phyloP scores from a whole-genome alignment of 495 filamentous ascomycete genomes.

The Hypoxylon lienhwacheense region DNA sequence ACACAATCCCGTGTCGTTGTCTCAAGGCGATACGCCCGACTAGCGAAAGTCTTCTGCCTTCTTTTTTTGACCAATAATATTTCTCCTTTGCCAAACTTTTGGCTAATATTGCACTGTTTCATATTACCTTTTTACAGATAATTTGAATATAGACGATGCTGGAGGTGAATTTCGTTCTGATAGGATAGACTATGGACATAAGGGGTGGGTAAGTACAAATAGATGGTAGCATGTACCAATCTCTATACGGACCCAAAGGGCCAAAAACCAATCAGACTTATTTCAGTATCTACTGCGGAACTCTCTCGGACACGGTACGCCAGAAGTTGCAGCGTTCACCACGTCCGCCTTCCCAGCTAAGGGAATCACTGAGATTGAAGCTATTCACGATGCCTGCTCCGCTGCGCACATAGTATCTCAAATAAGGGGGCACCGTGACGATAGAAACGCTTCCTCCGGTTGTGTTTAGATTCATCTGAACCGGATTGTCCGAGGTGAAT shows the following conservation, averaged over 20 bases:
- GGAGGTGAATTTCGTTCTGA: too few species aligned
- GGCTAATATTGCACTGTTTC: too few species aligned
- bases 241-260: background rate
- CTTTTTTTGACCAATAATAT: background rate
- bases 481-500: constrained; percentile 41
- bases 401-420: constrained; percentile 38
- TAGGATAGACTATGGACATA: too few species aligned
- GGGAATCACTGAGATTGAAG: constrained; percentile 52
- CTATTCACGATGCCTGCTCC: constrained; percentile 50
- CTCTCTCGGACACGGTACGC: constrained; percentile 24
- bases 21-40: constrained; percentile 18
- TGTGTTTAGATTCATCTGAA: constrained; percentile 56
- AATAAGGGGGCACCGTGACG: constrained; percentile 30
- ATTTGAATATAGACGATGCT: too few species aligned
- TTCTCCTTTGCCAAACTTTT: background rate
- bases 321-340: constrained; percentile 60
- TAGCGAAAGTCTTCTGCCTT: background rate
- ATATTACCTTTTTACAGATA: too few species aligned
- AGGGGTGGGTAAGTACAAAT: too few species aligned
- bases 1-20: background rate
- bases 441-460: constrained; percentile 51
- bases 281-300: constrained; percentile 13
- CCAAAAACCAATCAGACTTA: background rate
- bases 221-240: background rate
- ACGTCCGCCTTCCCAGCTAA: constrained; percentile 60